A percentile compares a stretch with the other conserved stretches of the same genome.
Evolutionary conservation across 2,329 filamentous ascomycete species (phyloP).

Genomic region (Fusarium palustre): DNA sequence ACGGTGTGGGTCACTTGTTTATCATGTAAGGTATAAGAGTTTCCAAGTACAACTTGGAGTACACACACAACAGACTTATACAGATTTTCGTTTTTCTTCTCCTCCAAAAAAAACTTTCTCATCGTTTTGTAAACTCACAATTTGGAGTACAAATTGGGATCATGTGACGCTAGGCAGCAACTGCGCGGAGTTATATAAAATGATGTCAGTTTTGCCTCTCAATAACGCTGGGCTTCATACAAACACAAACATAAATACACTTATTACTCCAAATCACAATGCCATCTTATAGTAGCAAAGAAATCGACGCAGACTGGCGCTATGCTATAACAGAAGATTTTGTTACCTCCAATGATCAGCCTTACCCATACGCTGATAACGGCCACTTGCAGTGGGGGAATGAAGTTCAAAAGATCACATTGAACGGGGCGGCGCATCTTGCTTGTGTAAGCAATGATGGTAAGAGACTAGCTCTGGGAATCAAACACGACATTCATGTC

Average conservation of each 20-base stretch:
- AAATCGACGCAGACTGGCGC: slow-evolving; percentile 25
- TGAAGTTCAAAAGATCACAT: slow-evolving; percentile 3
- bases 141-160: not conserved
- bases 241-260: not conserved
- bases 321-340: slow-evolving; percentile 26
- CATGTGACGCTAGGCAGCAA: slow-evolving; percentile 3
- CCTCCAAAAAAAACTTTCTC: too few relatives aligned
- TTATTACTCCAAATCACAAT: not conserved
- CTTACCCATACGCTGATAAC: slow-evolving; percentile 10
- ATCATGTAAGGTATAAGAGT: not conserved
- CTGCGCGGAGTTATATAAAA: not conserved
- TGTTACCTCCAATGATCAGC: not conserved
- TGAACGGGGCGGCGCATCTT: not conserved
- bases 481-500: slow-evolving; percentile 11
- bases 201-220: not conserved
- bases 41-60: too few relatives aligned
- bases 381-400: slow-evolving; percentile 22
- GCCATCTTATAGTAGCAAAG: slow-evolving; percentile 15
- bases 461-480: slow-evolving; percentile 6
- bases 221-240: not conserved
- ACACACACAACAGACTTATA: not conserved
- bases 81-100: not conserved
- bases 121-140: too few relatives aligned
- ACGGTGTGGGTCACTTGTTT: too few relatives aligned
- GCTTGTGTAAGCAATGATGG: slow-evolving; percentile 7